Base-by-base conservation (phyloP, 169 alveolate species). In the Plasmodium blacklocki region DNA sequence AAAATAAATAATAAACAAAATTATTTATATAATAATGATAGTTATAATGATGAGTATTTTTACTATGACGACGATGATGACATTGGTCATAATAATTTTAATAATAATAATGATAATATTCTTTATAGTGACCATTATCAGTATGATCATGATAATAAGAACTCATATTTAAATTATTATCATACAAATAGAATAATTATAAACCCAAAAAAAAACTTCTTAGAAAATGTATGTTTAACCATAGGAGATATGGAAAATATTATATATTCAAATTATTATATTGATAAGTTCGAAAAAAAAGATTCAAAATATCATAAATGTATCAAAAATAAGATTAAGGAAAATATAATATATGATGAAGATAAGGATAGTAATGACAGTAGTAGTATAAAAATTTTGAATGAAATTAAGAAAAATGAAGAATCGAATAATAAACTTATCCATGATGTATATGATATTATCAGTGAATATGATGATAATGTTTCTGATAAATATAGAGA, bases 381-480 rank as follows among this genome's bases (percentile, higher is more conserved):
- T 45, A 80, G 90, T 47, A 80, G 90, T 47, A 80, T 80, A 68
- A 66, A 80, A 80, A 80, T 80, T 21, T 54, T 80, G 19, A 52
- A 80, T 45, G 90, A 80, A 80, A 80, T 80, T 67, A 80, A 80
- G 67, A 43, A 68, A 62, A 80, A 64, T 15, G 83, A 80, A 80
- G 83, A 80, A 80, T 52, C 26, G 14, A 80, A 80, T 21, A 80
- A 59, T 19, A 80, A 80, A 80, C 83, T 80, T 50, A 60, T 80
- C 8, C 54, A 80, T 59, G 90, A 80, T 19, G 83, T 80, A 32
- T 80, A 80, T 56, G 90, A 80, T 39, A 80, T 80, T 47, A 80
- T 80, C 14, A 80, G 39, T 18, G 90, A 80, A 49, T 80, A 80
- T 47, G 68, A 80, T 68, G 73, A 67, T 29, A 67, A 32, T 5